Evolutionary conservation across 345 rosid genomes (phyloP).

Genomic region (Eucalyptus globulus): DNA sequence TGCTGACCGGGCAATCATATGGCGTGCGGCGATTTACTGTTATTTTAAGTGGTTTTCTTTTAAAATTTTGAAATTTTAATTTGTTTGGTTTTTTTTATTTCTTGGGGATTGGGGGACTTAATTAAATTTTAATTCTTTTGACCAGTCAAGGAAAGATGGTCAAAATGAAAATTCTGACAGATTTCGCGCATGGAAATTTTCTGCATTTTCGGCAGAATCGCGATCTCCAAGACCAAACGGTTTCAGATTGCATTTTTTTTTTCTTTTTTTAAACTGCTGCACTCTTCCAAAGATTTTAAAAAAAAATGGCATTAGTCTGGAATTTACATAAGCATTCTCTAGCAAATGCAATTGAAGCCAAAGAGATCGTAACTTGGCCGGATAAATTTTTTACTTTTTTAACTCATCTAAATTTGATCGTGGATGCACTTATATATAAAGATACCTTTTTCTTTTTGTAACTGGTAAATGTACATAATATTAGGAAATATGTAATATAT

Average conservation of each 20-base stretch:
- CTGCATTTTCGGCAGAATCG: neutral
- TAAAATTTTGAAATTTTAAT: neutral
- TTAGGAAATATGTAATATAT: neutral
- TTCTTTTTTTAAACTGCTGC: neutral
- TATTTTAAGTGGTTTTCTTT: neutral
- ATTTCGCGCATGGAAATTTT: neutral
- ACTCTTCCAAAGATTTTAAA: neutral
- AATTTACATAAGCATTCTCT: neutral
- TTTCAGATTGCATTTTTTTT: neutral
- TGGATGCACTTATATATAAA: too few relatives aligned
- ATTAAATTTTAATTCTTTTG: neutral
- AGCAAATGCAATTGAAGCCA: neutral
- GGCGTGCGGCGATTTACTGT: neutral
- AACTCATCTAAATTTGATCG: neutral
- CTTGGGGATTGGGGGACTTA: neutral
- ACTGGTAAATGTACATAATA: neutral
- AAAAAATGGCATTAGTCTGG: neutral
- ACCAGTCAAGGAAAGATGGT: neutral
- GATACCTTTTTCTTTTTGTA: neutral
- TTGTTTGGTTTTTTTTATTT: neutral
- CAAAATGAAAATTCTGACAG: neutral
- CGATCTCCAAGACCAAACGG: neutral
- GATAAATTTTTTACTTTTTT: neutral
- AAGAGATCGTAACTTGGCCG: neutral
- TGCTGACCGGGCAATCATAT: neutral